Percentiles rank a stretch among this genome's conserved stretches.
Conservation (phyloP, 2,329 filamentous ascomycete species). For the Phoma sp. region DNA sequence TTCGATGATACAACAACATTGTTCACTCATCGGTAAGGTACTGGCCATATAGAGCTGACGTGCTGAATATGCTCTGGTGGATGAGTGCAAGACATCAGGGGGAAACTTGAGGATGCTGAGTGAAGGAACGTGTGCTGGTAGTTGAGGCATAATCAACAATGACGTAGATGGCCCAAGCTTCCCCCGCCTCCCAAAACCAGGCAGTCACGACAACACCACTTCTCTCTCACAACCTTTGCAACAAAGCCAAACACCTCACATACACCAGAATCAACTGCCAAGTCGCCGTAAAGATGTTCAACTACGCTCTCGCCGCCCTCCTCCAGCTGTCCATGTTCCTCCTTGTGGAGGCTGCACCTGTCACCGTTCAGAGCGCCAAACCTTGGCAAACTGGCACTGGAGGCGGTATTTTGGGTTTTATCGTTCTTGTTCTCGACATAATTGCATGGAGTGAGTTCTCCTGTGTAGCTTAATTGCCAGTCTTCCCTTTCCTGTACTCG, state of each 20-base stretch:
- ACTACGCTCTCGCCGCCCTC: constrained; percentile 52
- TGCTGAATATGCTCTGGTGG: neutral
- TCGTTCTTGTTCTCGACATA: constrained; percentile 68
- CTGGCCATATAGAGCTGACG: too few species aligned
- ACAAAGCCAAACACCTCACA: neutral
- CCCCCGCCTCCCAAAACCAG: constrained; percentile 12
- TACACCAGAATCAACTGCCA: neutral
- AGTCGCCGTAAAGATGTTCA: constrained; percentile 37
- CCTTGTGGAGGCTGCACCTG: constrained; percentile 58
- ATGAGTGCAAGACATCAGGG: neutral
- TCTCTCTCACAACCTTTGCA: neutral
- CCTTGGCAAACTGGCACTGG: constrained; percentile 68
- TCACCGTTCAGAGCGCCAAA: constrained; percentile 50
- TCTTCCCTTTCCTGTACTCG: neutral
- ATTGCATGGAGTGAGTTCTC: constrained; percentile 65
- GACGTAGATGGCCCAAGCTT: constrained; percentile 11
- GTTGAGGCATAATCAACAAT: too few species aligned
- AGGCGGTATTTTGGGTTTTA: constrained; percentile 67
- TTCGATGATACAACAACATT: too few species aligned
- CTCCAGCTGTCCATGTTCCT: constrained; percentile 62
- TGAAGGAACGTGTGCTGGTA: constrained; percentile 7
- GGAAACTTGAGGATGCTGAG: neutral
- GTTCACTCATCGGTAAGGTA: too few species aligned
- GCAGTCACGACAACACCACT: constrained; percentile 5
- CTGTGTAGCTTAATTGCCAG: neutral